A percentile compares a stretch with the other conserved stretches of the same genome.
phyloP scores from a whole-genome alignment of 164 flowering plant species.

The Vitis rupestris region DNA sequence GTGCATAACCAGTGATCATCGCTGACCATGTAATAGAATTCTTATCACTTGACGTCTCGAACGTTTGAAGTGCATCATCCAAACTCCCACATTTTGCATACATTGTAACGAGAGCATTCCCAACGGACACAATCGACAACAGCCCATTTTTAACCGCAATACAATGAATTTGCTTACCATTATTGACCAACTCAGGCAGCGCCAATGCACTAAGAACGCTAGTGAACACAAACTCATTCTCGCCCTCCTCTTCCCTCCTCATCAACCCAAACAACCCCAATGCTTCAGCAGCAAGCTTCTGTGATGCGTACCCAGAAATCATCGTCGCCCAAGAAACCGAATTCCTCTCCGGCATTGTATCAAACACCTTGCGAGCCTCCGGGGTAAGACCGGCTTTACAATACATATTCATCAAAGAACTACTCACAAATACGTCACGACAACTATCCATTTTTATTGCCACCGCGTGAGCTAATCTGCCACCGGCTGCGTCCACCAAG shows the following conservation, averaged over 20 bases:
- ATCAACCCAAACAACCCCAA: constrained; percentile 43
- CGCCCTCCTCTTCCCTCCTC: constrained; percentile 32
- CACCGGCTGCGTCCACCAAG: constrained; percentile 20
- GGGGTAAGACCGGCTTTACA: constrained; percentile 50
- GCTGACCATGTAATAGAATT: constrained; percentile 90
- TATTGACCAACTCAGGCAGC: constrained; percentile 25
- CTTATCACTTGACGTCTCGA: constrained; percentile 47
- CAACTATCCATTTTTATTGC: constrained; percentile 35
- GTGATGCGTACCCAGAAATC: constrained; percentile 76
- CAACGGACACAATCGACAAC: constrained; percentile 44
- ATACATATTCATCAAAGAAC: constrained; percentile 61
- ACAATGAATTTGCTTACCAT: constrained; percentile 58
- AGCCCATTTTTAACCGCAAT: constrained; percentile 51
- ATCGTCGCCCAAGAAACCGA: constrained; percentile 75
- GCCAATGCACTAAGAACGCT: constrained; percentile 62
- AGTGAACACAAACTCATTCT: constrained; percentile 62
- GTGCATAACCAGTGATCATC: constrained; percentile 80
- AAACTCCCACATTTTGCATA: constrained; percentile 64
- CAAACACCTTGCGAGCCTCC: constrained; percentile 67
- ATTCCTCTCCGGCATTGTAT: constrained; percentile 69
- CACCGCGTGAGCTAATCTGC: constrained; percentile 54
- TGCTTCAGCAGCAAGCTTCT: constrained; percentile 40
- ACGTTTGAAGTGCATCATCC: constrained; percentile 45
- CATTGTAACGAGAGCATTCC: constrained; percentile 70
- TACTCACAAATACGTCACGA: constrained; percentile 64